These are phyloP conservation scores for Tolypocladium pustulatum DNA, from an alignment of 2,329 filamentous ascomycete genomes.

Conservation along the genomic window DNA sequence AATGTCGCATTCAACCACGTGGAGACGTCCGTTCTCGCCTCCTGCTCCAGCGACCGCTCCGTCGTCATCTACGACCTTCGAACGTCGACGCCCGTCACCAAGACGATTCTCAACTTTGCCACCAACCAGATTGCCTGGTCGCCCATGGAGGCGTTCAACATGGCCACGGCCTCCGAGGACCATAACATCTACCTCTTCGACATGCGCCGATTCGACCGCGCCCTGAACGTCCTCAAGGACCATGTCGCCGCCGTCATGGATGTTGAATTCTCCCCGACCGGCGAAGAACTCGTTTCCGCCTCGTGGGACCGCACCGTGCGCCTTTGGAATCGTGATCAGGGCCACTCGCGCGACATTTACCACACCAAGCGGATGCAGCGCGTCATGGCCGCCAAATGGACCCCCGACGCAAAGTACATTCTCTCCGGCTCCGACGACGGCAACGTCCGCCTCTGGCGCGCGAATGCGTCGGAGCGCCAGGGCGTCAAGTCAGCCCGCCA, in stretches of 20 bases:
- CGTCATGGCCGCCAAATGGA: slow-evolving; percentile 77
- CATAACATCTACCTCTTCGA: slow-evolving; percentile 86
- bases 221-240: slow-evolving; percentile 81
- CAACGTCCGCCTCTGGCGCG: slow-evolving; percentile 77
- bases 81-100: slow-evolving; percentile 72
- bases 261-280: slow-evolving; percentile 88
- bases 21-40: slow-evolving; percentile 84
- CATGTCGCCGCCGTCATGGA: slow-evolving; percentile 92
- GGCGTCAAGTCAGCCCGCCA: slow-evolving; percentile 81
- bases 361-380: slow-evolving; percentile 98
- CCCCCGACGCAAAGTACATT: slow-evolving; percentile 81
- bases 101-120: slow-evolving; percentile 71
- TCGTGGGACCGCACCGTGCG: slow-evolving; percentile 80
- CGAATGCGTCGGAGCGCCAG: slow-evolving; percentile 71
- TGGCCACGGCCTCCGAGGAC: slow-evolving; percentile 88
- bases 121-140: slow-evolving; percentile 86
- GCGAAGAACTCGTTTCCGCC: slow-evolving; percentile 83
- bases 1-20: slow-evolving; percentile 84
- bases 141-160: slow-evolving; percentile 93
- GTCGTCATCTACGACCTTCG: slow-evolving; percentile 88
- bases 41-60: slow-evolving; percentile 73
- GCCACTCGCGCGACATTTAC: slow-evolving; percentile 86
- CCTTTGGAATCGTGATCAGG: slow-evolving; percentile 69
- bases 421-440: slow-evolving; percentile 90
- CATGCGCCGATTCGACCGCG: slow-evolving; percentile 80